Evolutionary conservation across 2,329 filamentous ascomycete genomes (phyloP).

Genomic region (Fusarium sp.): DNA sequence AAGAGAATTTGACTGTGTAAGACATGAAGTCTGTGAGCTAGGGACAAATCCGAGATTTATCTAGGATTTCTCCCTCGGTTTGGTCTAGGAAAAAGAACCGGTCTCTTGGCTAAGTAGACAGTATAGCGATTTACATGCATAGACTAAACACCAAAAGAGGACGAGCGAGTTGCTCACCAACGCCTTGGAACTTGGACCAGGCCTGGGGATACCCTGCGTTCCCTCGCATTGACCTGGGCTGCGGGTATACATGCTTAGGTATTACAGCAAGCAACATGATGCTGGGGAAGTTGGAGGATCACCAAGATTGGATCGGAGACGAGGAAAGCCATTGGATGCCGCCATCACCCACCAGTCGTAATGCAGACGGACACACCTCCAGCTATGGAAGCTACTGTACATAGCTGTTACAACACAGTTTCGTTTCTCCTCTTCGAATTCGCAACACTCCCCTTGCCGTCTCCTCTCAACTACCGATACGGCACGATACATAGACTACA

Average conservation of each 20-base stretch:
- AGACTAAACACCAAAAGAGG: conserved; percentile 19
- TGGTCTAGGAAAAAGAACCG: conserved; percentile 12
- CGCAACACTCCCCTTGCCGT: conserved; percentile 25
- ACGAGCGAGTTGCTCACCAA: conserved; percentile 17
- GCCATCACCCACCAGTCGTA: conserved; percentile 31
- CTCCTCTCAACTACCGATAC: conserved; percentile 19
- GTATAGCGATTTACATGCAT: conserved; percentile 5
- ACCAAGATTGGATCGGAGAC: conserved; percentile 23
- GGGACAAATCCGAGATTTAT: conserved; percentile 5
- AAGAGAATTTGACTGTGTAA: conserved; percentile 17
- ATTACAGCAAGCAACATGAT: neutral
- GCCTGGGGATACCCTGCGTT: conserved; percentile 1
- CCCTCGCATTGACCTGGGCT: conserved; percentile 20
- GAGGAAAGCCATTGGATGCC: conserved; percentile 17
- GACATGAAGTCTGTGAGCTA: conserved; percentile 16
- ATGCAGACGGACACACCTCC: conserved; percentile 19
- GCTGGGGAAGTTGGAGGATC: conserved; percentile 18
- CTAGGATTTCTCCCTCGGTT: conserved; percentile 22
- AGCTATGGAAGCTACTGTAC: neutral
- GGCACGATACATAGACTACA: neutral
- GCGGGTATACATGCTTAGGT: neutral
- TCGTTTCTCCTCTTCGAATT: conserved; percentile 7
- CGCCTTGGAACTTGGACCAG: conserved; percentile 20
- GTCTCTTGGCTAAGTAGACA: neutral
- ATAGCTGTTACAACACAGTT: conserved; percentile 15